phyloP scores from a whole-genome alignment of 495 filamentous ascomycete species.

The Cladorrhinum samala region DNA sequence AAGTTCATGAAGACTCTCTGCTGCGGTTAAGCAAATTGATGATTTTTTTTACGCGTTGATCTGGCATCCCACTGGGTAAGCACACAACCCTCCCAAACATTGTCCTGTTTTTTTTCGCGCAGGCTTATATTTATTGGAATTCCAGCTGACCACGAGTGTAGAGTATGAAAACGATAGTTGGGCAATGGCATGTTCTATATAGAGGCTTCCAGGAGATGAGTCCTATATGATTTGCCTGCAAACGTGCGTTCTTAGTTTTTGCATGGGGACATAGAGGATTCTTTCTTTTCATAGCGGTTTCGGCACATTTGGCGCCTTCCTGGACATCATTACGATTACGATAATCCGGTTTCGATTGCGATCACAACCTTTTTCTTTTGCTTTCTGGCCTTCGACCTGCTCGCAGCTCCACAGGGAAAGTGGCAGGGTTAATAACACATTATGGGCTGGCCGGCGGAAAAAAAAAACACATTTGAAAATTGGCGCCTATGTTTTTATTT shows the following conservation, averaged over 20 bases:
- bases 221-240: slow-evolving; percentile 25
- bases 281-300: slow-evolving; percentile 26
- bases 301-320: slow-evolving; percentile 17
- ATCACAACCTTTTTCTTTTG: slow-evolving; percentile 11
- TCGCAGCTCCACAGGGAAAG: slow-evolving; percentile 7
- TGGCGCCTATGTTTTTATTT: background rate
- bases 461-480: background rate
- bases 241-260: slow-evolving; percentile 22
- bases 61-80: slow-evolving; percentile 17
- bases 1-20: slow-evolving; percentile 79
- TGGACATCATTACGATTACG: slow-evolving; percentile 26
- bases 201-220: slow-evolving; percentile 20
- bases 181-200: slow-evolving; percentile 16
- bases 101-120: too few relatives aligned
- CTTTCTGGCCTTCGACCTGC: slow-evolving; percentile 11
- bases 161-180: too few relatives aligned
- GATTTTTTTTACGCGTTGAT: slow-evolving; percentile 6
- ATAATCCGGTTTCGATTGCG: slow-evolving; percentile 14
- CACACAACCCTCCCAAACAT: background rate
- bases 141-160: too few relatives aligned
- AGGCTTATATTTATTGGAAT: too few relatives aligned
- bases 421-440: slow-evolving; percentile 10
- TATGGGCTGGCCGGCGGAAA: slow-evolving; percentile 8
- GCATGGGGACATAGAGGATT: slow-evolving; percentile 33
- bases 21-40: slow-evolving; percentile 55